These are phyloP conservation scores for Boletus pseudopeckii DNA, from an alignment of 768 basidiomycete genomes.

Conservation along the genomic window DNA sequence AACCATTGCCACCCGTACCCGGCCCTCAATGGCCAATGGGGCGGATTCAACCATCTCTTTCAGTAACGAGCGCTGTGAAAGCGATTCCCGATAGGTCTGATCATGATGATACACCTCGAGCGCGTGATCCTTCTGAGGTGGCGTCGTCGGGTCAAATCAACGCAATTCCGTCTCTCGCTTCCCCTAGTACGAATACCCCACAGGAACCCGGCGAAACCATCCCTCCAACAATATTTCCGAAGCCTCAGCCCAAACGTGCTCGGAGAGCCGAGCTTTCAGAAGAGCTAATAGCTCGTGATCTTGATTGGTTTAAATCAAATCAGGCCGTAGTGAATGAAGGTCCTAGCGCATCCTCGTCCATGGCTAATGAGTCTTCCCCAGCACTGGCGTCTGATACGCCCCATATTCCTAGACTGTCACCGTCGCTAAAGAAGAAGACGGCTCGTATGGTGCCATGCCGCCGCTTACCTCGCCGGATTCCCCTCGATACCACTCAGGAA, in stretches of 20 bases:
- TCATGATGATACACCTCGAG: background rate
- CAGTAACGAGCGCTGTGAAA: background rate
- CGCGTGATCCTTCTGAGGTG: background rate
- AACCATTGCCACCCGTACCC: background rate
- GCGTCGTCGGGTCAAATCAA: background rate
- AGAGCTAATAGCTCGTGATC: slow-evolving; percentile 26
- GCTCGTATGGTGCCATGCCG: slow-evolving; percentile 27
- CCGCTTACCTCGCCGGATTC: slow-evolving; percentile 20
- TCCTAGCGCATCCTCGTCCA: background rate
- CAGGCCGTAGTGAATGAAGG: slow-evolving; percentile 4
- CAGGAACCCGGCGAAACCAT: background rate
- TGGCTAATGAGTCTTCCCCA: background rate
- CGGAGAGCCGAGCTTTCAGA: slow-evolving; percentile 22
- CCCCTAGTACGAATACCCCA: background rate
- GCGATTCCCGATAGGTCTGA: background rate
- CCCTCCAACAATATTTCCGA: slow-evolving; percentile 3
- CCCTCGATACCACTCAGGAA: background rate
- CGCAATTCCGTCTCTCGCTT: background rate
- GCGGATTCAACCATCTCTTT: background rate
- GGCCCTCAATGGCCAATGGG: background rate
- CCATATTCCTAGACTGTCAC: background rate
- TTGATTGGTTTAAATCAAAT: slow-evolving; percentile 28
- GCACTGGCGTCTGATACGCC: background rate
- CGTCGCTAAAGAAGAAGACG: slow-evolving; percentile 16
- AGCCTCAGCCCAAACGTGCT: slow-evolving; percentile 28